A percentile compares a stretch with the other conserved stretches of the same genome.
Evolutionary conservation across 805 yeast species (phyloP).

Genomic region (Candida chilensis): DNA sequence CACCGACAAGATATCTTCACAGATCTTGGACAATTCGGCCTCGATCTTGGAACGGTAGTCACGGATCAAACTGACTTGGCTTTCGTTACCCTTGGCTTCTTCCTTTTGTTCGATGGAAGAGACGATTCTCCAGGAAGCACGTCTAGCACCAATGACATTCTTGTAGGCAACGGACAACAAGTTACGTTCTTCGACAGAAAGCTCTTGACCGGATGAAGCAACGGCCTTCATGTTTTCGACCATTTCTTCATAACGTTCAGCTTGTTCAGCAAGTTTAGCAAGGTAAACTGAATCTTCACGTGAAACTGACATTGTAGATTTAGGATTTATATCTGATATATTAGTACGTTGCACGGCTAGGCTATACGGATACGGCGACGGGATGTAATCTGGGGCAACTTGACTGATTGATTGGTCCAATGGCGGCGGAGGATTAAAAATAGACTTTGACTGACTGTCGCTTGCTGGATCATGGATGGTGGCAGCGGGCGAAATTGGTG

Average conservation of each 20-base stretch:
- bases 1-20: slow-evolving; percentile 87
- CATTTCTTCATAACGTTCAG: slow-evolving; percentile 99
- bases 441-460: too few relatives aligned
- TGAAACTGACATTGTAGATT: slow-evolving; percentile 55
- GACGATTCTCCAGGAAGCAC: slow-evolving; percentile 99
- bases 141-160: slow-evolving; percentile 97
- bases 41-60: slow-evolving; percentile 94
- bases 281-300: slow-evolving; percentile 98
- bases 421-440: too few relatives aligned
- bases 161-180: slow-evolving; percentile 95
- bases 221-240: slow-evolving; percentile 97
- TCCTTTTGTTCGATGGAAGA: slow-evolving; percentile 97
- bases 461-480: too few relatives aligned
- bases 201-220: slow-evolving; percentile 91
- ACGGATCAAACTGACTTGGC: slow-evolving; percentile 83
- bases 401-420: too few relatives aligned
- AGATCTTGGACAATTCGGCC: slow-evolving; percentile 82
- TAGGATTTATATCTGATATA: too few relatives aligned
- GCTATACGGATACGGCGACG: too few relatives aligned
- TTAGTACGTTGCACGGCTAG: too few relatives aligned
- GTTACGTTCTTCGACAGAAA: slow-evolving; percentile 97
- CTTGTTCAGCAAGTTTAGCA: slow-evolving; percentile 98
- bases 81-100: slow-evolving; percentile 90
- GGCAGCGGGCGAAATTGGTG: too few relatives aligned
- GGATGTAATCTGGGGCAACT: too few relatives aligned